Percentiles rank a stretch among this genome's conserved stretches.
These are phyloP conservation scores for Apiotrichum porosum DNA, from an alignment of 1,284 basidiomycete species.

Conservation along the genomic window DNA sequence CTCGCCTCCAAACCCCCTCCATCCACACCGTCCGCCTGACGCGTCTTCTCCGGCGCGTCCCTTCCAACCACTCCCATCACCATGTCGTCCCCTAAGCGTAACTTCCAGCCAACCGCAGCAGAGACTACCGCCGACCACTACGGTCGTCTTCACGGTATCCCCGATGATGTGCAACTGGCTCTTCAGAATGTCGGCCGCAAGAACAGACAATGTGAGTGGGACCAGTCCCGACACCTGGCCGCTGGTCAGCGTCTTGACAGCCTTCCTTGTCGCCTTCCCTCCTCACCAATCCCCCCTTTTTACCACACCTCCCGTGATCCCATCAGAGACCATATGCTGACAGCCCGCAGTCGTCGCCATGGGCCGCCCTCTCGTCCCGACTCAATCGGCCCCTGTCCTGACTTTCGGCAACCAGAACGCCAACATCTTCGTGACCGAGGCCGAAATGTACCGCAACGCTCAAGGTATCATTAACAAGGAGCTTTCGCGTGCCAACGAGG, in stretches of 20 bases:
- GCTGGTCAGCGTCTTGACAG: too few species aligned
- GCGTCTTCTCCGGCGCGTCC: background rate
- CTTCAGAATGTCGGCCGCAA: conserved; percentile 33
- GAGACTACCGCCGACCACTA: conserved; percentile 38
- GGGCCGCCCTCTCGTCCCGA: conserved; percentile 31
- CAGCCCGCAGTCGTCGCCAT: conserved; percentile 18
- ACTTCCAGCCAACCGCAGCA: conserved; percentile 13
- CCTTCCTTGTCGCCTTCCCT: background rate
- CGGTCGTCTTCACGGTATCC: conserved; percentile 32
- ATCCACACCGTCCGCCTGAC: background rate
- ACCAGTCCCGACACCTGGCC: too few species aligned
- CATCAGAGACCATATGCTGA: background rate
- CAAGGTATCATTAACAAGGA: conserved; percentile 32
- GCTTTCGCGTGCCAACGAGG: conserved; percentile 21
- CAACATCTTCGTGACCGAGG: conserved; percentile 22
- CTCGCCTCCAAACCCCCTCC: background rate
- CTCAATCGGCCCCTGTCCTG: conserved; percentile 31
- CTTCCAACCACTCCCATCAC: background rate
- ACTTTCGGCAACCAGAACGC: conserved; percentile 1
- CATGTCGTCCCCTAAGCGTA: conserved; percentile 24
- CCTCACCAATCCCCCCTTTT: background rate
- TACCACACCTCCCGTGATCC: too few species aligned
- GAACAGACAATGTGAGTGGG: conserved; percentile 35
- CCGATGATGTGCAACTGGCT: conserved; percentile 26
- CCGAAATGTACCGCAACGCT: conserved; percentile 12